Evolutionary conservation across 1,139 yeast genomes (phyloP), one percentile per base, ranked within the genome.

Genomic region (Zygoascus hellenicus): DNA sequence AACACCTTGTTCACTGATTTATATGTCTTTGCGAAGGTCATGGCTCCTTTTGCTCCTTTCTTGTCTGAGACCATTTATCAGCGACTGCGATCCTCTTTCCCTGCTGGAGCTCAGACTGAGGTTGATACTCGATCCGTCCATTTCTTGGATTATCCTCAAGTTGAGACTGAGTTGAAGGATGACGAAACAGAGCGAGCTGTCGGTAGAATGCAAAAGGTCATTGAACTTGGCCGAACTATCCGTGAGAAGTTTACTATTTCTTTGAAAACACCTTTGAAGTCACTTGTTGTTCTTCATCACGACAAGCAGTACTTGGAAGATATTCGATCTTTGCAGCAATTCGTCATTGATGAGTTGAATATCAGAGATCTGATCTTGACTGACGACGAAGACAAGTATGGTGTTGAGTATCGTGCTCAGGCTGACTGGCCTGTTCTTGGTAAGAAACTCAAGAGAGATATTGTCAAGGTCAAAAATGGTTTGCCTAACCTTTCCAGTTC

Each of bases 371-470:
- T 94, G 50, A 72, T 88, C 59, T 83, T 94, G 59, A 89, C 97
- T 30, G 76, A 88, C 29, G 97, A 94, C 63, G 99, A 94, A 72
- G 83, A 77, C 58, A 81, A 83, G 63, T 90, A 89, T 63, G 94
- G 92, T 59, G 97, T 94, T 53, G 86, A 83, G 63, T 92, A 90
- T 74, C 80, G 78, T 53, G 97, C 92, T 43, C 95, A 86, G 66
- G 98, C 98, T 42, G 99, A 94, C 72, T 94, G 99, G 99, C 95
- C 97, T 47, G 88, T 89, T 14, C 78, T 94, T 58, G 99, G 99
- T 71, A 92, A 92, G 77, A 92, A 92, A 70, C 79, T 94, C 68
- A 90, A 90, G 79, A 82, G 82, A 65, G 97, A 90, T 62, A 95
- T 87, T 55, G 88, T 85, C 72, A 84, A 80, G 67, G 98, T 94